A percentile compares a stretch with the other conserved stretches of the same genome.
Evolutionary conservation across 768 basidiomycete species (phyloP).

Genomic region (Phlebiopsis gigantea): DNA sequence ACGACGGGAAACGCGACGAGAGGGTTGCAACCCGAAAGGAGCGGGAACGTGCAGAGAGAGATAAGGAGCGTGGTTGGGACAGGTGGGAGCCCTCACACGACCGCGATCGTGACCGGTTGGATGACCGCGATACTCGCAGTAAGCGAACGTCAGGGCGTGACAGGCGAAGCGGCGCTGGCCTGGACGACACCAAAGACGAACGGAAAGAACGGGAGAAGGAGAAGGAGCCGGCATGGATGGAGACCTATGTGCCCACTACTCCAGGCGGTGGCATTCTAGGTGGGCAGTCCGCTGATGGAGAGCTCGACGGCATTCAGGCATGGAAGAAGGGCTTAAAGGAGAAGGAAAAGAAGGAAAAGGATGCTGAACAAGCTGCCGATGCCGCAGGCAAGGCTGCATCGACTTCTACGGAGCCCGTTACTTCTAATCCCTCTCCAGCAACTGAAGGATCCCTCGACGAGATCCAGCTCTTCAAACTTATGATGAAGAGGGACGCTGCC

Average conservation of each 20-base stretch:
- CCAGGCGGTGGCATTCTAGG: conserved; percentile 59
- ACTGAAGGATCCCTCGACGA: conserved; percentile 52
- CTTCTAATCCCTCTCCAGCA: not conserved
- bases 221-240: conserved; percentile 93
- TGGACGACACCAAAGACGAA: conserved; percentile 45
- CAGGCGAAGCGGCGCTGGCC: conserved; percentile 46
- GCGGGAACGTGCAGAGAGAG: conserved; percentile 36
- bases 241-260: conserved; percentile 68
- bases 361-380: conserved; percentile 15
- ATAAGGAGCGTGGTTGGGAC: conserved; percentile 33
- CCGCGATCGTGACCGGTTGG: conserved; percentile 36
- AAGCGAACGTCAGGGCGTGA: conserved; percentile 60
- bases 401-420: conserved; percentile 2
- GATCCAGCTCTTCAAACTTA: conserved; percentile 75
- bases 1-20: conserved; percentile 80
- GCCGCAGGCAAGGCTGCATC: conserved; percentile 12
- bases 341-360: conserved; percentile 57
- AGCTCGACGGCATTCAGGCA: conserved; percentile 78
- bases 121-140: conserved; percentile 62
- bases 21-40: conserved; percentile 59
- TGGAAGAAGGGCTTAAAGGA: conserved; percentile 85
- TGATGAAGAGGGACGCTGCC: conserved; percentile 76
- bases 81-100: conserved; percentile 37
- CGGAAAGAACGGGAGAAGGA: conserved; percentile 53
- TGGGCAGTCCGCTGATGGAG: conserved; percentile 52